These are phyloP conservation scores for Hydnomerulius pinastri DNA, from an alignment of 768 basidiomycete species.

Conservation along the genomic window DNA sequence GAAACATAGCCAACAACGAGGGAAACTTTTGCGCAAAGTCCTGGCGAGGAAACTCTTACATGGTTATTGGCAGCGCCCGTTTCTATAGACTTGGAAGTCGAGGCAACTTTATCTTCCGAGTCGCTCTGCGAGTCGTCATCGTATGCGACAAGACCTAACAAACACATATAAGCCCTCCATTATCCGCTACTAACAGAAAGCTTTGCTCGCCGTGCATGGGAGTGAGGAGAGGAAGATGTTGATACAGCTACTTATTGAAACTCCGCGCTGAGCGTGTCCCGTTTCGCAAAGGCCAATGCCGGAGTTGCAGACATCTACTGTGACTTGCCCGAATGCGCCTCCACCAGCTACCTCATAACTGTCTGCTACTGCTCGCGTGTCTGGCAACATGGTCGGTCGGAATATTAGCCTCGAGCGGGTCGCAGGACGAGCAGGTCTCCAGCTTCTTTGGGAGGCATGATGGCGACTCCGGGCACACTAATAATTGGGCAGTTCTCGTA, in stretches of 20 bases:
- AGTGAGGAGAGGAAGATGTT: constrained; percentile 7
- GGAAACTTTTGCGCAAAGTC: constrained; percentile 51
- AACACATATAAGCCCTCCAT: background rate
- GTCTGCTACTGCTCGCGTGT: constrained; percentile 33
- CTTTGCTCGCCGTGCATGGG: constrained; percentile 33
- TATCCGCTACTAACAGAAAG: background rate
- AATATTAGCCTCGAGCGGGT: constrained; percentile 15
- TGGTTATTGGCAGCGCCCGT: constrained; percentile 33
- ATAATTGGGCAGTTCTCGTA: constrained; percentile 98
- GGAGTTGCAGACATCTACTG: constrained; percentile 26
- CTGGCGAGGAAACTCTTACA: constrained; percentile 63
- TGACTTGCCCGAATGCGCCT: constrained; percentile 27
- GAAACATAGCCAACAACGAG: constrained; percentile 65
- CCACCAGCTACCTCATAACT: constrained; percentile 20
- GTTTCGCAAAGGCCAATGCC: constrained; percentile 8
- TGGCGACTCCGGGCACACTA: constrained; percentile 64
- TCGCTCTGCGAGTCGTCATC: constrained; percentile 66
- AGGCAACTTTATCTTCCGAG: constrained; percentile 43
- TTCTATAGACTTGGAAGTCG: constrained; percentile 24
- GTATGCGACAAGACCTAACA: constrained; percentile 62
- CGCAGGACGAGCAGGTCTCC: constrained; percentile 37
- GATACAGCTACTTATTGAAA: constrained; percentile 17
- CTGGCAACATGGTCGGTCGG: constrained; percentile 38
- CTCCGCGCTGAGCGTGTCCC: constrained; percentile 18
- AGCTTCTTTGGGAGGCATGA: constrained; percentile 50